Percentiles rank a stretch among this genome's conserved stretches.
Evolutionary conservation across 306 rosid species (phyloP).

Genomic region (Astragalus membranaceus): DNA sequence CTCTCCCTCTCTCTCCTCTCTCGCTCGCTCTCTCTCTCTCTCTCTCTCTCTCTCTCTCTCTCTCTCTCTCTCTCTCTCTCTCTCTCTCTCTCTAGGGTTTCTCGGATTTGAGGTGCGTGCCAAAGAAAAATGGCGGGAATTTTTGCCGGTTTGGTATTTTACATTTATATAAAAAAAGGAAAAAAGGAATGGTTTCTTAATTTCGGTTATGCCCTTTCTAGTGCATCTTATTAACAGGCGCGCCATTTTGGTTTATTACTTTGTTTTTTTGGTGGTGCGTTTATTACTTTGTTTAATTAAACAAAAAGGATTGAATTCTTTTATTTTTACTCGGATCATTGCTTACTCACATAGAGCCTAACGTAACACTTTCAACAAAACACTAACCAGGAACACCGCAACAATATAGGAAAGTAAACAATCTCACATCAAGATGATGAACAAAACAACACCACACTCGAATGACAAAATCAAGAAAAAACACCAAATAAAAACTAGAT

Average conservation of each 20-base stretch:
- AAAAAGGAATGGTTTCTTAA: background rate
- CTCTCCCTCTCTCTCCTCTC: background rate
- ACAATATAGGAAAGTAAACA: no score
- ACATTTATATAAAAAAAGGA: background rate
- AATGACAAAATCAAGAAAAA: no score
- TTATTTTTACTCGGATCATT: no score
- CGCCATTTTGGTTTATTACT: background rate
- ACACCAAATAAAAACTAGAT: no score
- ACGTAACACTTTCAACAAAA: no score
- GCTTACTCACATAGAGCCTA: no score
- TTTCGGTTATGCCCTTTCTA: conserved; percentile 15
- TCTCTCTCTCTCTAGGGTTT: conserved; percentile 49
- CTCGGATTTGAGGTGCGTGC: conserved; percentile 20
- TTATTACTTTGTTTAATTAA: no score
- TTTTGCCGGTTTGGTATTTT: conserved; percentile 7
- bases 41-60: conserved; percentile 23
- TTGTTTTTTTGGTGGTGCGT: no score
- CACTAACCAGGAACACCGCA: no score
- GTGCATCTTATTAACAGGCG: background rate
- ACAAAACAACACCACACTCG: no score
- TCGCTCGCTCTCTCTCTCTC: background rate
- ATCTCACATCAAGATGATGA: no score
- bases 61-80: background rate
- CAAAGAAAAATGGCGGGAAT: conserved; percentile 59
- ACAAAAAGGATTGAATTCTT: no score